A percentile compares a stretch with the other conserved stretches of the same genome.
These are phyloP conservation scores for Ophiostoma montium DNA, from an alignment of 2,329 filamentous ascomycete genomes.

Conservation along the genomic window DNA sequence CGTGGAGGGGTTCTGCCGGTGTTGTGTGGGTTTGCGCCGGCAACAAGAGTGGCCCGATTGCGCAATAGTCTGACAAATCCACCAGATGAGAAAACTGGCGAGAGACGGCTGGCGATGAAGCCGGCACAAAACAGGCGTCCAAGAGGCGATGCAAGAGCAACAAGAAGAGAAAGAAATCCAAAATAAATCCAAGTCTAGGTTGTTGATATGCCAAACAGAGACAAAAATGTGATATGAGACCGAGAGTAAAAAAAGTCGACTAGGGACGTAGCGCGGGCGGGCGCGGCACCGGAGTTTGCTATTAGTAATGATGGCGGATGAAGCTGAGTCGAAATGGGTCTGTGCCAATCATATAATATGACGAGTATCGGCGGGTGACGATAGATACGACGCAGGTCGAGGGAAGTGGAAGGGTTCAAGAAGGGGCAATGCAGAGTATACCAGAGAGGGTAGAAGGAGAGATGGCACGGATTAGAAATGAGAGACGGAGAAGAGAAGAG, in stretches of 20 bases:
- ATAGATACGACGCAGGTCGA: not conserved
- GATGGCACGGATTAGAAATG: too few relatives aligned
- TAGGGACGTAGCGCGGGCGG: slow-evolving; percentile 4
- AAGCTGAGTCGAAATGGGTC: slow-evolving; percentile 1
- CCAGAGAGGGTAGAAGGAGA: not conserved
- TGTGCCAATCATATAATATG: not conserved
- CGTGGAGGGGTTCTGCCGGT: not conserved
- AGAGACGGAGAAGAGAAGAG: too few relatives aligned
- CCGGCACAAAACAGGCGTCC: not conserved
- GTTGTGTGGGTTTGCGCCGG: not conserved
- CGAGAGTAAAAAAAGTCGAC: not conserved
- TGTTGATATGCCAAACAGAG: too few relatives aligned
- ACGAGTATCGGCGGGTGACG: not conserved
- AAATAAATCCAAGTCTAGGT: not conserved
- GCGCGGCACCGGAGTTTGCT: not conserved
- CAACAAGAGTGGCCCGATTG: not conserved
- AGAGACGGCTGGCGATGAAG: not conserved
- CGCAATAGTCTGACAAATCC: not conserved
- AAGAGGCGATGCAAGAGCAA: not conserved
- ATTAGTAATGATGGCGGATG: slow-evolving; percentile 8
- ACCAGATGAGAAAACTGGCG: not conserved
- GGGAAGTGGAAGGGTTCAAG: not conserved
- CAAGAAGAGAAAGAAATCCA: not conserved
- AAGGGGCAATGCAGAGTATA: too few relatives aligned
- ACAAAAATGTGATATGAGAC: not conserved